Evolutionary conservation across 805 yeast species (phyloP), one percentile per base, ranked within the genome.

Genomic region (Saturnispora mendoncae): DNA sequence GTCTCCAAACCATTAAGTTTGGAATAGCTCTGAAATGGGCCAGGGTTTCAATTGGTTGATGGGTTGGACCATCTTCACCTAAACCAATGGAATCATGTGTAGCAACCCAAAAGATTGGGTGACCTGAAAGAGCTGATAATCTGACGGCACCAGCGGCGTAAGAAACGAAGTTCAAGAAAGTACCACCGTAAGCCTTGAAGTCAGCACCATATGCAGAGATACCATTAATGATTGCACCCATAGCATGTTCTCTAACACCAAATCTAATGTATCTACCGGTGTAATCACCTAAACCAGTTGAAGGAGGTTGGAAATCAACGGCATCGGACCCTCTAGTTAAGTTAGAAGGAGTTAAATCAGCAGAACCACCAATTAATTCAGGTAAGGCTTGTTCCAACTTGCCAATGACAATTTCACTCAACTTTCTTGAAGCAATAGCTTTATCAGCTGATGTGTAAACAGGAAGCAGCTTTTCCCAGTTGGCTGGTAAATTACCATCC

Each of bases 211-310:
- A 90, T 42, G 96, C 97, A 46, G 92, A 74, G 55, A 90, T 83
- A 81, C 98, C 98, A 69, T 92, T 90, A 78, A 88, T 75, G 65
- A 88, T 83, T 51, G 97, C 96, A 70, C 95, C 96, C 97, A 90
- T 87, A 66, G 85, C 97, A 69, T 92, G 97, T 74, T 90, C 98
- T 70, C 98, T 83, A 51, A 90, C 95, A 80, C 98, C 98, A 65
- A 81, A 90, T 71, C 97, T 82, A 67, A 90, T 73, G 72, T 90
- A 90, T 64, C 95, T 81, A 62, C 98, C 98, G 44, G 78, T 50
- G 73, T 81, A 88, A 59, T 78, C 78, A 66, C 97, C 97, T 52
- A 85, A 69, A 36, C 78, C 78, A 46, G 86, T 67, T 43, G 76
- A 58, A 42, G 86, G 84, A 42, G 92, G 84, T 76, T 92, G 96